These are phyloP conservation scores for Mrakia gelida DNA, from an alignment of 768 basidiomycete species.

Conservation along the genomic window DNA sequence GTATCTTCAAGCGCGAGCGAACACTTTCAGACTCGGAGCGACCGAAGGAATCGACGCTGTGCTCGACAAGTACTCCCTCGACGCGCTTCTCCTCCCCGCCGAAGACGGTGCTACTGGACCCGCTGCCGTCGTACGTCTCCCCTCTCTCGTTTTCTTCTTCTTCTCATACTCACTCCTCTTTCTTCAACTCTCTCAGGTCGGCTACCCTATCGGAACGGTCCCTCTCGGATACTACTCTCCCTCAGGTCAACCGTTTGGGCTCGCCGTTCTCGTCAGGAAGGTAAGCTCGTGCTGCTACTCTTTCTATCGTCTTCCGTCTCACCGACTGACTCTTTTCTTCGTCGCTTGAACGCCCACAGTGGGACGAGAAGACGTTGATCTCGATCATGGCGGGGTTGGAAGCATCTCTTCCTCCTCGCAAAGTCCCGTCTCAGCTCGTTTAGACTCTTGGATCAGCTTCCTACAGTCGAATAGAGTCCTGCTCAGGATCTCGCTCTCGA, in stretches of 20 bases:
- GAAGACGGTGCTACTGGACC: slow-evolving; percentile 34
- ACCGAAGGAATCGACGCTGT: slow-evolving; percentile 18
- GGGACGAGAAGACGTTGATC: slow-evolving; percentile 17
- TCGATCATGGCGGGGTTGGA: slow-evolving; percentile 3
- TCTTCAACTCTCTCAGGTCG: slow-evolving; percentile 13
- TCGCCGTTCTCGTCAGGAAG: slow-evolving; percentile 36
- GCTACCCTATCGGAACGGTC: slow-evolving; percentile 37
- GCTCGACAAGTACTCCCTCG: slow-evolving; percentile 35
- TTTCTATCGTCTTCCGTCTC: background rate
- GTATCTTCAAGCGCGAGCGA: slow-evolving; percentile 35
- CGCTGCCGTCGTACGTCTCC: slow-evolving; percentile 24
- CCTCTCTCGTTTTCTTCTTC: background rate
- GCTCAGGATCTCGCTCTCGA: background rate
- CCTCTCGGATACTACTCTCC: slow-evolving; percentile 34
- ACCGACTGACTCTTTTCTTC: background rate
- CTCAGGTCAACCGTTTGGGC: slow-evolving; percentile 36
- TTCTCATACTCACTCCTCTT: background rate
- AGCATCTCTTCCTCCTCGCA: background rate
- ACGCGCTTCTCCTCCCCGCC: slow-evolving; percentile 38
- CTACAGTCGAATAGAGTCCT: background rate
- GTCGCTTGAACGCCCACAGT: background rate
- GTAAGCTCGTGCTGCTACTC: background rate
- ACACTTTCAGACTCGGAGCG: slow-evolving; percentile 30
- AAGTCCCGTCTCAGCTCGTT: background rate
- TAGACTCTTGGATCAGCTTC: background rate